Percentiles rank a stretch among this genome's conserved stretches.
phyloP scores from a whole-genome alignment of 2,329 filamentous ascomycete genomes.

The Aspergillus persii region DNA sequence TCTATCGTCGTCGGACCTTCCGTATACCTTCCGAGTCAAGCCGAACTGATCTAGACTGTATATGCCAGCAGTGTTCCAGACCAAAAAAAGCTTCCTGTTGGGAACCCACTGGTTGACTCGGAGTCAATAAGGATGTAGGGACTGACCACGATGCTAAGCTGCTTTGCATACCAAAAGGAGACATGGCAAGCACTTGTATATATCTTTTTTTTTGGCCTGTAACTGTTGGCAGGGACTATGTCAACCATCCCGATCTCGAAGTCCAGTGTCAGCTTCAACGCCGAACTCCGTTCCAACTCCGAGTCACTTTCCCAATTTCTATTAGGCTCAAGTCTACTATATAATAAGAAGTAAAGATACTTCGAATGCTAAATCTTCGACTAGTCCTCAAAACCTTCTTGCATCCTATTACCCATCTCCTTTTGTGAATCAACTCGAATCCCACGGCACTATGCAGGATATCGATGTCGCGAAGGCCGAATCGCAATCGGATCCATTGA shows the following conservation, averaged over 20 bases:
- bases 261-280: not conserved
- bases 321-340: not conserved
- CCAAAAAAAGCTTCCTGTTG: not conserved
- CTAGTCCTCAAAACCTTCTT: not conserved
- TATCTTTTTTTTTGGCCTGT: not conserved
- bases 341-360: not conserved
- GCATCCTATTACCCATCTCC: not conserved
- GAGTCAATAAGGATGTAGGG: not conserved
- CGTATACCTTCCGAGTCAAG: not conserved
- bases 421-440: not conserved
- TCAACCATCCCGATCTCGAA: not conserved
- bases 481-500: not conserved
- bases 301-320: not conserved
- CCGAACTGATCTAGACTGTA: not conserved
- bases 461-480: not conserved
- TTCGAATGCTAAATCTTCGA: not conserved
- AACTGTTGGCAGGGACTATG: not conserved
- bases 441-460: not conserved
- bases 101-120: not conserved
- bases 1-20: rapidly evolving
- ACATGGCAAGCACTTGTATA: not conserved
- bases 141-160: not conserved
- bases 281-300: not conserved
- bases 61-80: not conserved
- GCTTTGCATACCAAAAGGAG: not conserved